Evolutionary conservation across 148 eudicot genomes (phyloP), one percentile per base, ranked within the genome.

Genomic region (Nepenthes gracilis): DNA sequence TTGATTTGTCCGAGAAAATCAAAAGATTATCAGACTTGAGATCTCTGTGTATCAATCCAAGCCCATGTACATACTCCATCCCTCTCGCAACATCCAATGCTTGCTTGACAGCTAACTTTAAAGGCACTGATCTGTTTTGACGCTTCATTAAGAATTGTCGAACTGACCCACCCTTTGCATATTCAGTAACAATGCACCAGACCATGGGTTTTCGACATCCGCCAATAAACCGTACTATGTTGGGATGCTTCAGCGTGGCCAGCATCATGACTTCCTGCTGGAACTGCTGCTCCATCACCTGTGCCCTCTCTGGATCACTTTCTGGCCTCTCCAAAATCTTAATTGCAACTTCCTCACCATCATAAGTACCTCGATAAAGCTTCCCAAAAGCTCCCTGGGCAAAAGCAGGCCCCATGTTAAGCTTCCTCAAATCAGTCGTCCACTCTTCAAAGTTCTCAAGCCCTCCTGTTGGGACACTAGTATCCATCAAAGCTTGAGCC

Each of bases 11-110:
- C 4, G 74, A 57, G 68, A 65, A 70, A 35, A 86, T 82, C 35
- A 90, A 74, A 48, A 90, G 61, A 66, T 86, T 90, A 43, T 86
- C 90, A 1, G 94, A 87, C 70, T 86, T 90, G 12, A 84, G 81
- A 64, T 90, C 90, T 47, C 88, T 70, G 64, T 90, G 94, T 37
- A 90, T 80, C 7, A 90, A 49, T 35, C 94, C 86, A 70, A 77
- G 88, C 2, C 85, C 80, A 69, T 86, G 94, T 10, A 90, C 83
- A 58, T 80, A 80, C 63, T 86, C 90, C 94, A 90, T 82, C 63
- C 90, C 97, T 35, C 76, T 72, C 49, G 97, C 88, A 55, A 90
- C 81, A 61, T 90, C 86, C 52, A 82, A 65, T 5, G 88, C 84
- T 73, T 78, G 66, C 6, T 72, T 60, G 52, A 78, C 64, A 35